Conservation (phyloP, 768 basidiomycete genomes). For the Tulasnella sp. region DNA sequence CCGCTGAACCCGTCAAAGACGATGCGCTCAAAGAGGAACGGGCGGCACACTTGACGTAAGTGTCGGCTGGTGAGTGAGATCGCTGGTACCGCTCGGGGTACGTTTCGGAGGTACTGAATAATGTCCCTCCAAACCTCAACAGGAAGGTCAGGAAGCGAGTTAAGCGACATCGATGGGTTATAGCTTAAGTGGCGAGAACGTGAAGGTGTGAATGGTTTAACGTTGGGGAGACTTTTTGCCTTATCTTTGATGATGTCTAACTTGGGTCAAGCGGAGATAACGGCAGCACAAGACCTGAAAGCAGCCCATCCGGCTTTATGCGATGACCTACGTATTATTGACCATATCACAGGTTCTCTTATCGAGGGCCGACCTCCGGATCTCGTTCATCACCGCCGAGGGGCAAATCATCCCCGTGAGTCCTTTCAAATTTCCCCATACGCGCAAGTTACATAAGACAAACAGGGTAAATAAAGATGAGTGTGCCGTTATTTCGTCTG, state of each 20-base stretch:
- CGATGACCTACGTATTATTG: not conserved
- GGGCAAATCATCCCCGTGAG: not conserved
- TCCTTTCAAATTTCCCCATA: not conserved
- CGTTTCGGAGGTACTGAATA: not conserved
- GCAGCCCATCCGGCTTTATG: not conserved
- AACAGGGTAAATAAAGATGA: not conserved
- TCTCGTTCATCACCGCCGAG: not conserved
- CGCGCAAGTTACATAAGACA: too few species aligned
- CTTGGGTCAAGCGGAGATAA: slow-evolving; percentile 6
- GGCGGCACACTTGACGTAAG: not conserved
- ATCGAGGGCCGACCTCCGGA: slow-evolving; percentile 2
- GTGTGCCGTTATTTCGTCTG: not conserved
- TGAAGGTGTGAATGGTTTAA: not conserved
- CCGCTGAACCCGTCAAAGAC: slow-evolving; percentile 1
- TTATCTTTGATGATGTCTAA: slow-evolving; percentile 2
- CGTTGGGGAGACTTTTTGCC: not conserved
- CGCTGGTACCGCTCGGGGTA: not conserved
- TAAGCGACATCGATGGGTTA: not conserved
- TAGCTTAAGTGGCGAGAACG: not conserved
- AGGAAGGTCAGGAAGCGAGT: not conserved
- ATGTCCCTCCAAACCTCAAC: slow-evolving; percentile 1
- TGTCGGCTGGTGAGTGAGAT: not conserved
- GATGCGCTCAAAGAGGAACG: slow-evolving; percentile 8
- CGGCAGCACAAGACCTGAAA: not conserved
- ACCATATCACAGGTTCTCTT: not conserved